A percentile compares a stretch with the other conserved stretches of the same genome.
Conservation (phyloP, 73 alveolate species). For the Symbiodinium pilosum region DNA sequence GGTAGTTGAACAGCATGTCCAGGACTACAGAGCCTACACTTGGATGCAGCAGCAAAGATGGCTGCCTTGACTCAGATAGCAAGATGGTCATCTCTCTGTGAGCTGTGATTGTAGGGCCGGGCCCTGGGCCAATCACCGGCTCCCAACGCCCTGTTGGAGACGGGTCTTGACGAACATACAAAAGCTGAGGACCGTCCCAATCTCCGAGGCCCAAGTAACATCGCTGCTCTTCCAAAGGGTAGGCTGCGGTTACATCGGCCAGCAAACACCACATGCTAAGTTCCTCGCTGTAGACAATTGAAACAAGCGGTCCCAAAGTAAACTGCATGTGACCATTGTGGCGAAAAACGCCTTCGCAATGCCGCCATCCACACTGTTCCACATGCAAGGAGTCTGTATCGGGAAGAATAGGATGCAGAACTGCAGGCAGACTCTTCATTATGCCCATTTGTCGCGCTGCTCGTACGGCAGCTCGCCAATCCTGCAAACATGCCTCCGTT, state of each 20-base stretch:
- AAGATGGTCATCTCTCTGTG: slow-evolving; percentile 1
- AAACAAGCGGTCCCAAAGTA: background rate
- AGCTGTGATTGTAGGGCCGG: background rate
- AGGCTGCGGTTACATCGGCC: slow-evolving; percentile 32
- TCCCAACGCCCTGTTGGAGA: slow-evolving; percentile 38
- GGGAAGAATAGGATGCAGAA: background rate
- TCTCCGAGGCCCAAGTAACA: background rate
- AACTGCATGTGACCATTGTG: background rate
- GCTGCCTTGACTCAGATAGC: background rate
- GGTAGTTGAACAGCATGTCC: slow-evolving; percentile 38
- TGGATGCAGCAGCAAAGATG: slow-evolving; percentile 1
- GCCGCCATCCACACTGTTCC: slow-evolving; percentile 24
- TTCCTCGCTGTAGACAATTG: slow-evolving; percentile 11
- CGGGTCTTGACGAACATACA: background rate
- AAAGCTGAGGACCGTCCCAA: slow-evolving; percentile 5
- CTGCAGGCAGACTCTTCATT: background rate
- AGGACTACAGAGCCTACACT: slow-evolving; percentile 33
- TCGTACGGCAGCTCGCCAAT: slow-evolving; percentile 12
- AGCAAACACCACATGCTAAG: slow-evolving; percentile 40
- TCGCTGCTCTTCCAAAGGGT: slow-evolving; percentile 30
- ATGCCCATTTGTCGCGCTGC: slow-evolving; percentile 8
- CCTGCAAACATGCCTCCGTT: background rate
- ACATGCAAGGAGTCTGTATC: background rate
- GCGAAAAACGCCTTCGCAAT: slow-evolving; percentile 12
- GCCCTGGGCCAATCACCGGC: slow-evolving; percentile 55